A percentile compares a stretch with the other conserved stretches of the same genome.
Conservation (phyloP, 1,139 yeast species). For the Nakaseomyces bracarensis region DNA sequence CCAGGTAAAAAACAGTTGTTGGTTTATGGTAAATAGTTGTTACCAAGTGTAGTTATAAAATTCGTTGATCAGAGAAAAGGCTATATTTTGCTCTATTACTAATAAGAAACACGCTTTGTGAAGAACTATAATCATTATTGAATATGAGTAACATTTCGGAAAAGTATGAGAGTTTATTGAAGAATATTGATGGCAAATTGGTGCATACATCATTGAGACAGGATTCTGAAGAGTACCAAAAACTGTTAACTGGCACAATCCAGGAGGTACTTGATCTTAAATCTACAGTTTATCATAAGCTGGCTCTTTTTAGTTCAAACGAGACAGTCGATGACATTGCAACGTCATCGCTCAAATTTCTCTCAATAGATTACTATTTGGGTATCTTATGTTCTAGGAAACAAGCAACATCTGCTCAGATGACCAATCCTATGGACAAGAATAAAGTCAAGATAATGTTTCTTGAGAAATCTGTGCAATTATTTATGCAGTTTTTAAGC, state of each 20-base stretch:
- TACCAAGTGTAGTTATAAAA: too few species aligned
- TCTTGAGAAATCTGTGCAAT: conserved; percentile 37
- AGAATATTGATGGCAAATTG: conserved; percentile 7
- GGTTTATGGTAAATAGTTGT: too few species aligned
- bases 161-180: neutral
- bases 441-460: conserved; percentile 35
- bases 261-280: conserved; percentile 32
- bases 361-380: conserved; percentile 45
- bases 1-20: too few species aligned
- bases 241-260: conserved; percentile 20
- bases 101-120: neutral
- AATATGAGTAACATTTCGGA: conserved; percentile 1
- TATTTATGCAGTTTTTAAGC: conserved; percentile 41
- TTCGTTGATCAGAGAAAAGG: too few species aligned
- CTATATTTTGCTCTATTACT: too few species aligned
- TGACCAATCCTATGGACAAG: conserved; percentile 9
- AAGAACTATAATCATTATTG: neutral
- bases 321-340: conserved; percentile 51
- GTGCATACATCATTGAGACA: conserved; percentile 25
- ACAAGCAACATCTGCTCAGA: conserved; percentile 21
- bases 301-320: conserved; percentile 52
- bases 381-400: conserved; percentile 33
- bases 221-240: conserved; percentile 33
- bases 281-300: conserved; percentile 24
- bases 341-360: conserved; percentile 47